These are phyloP conservation scores for Chaetomium fimeti DNA, from an alignment of 495 filamentous ascomycete genomes.

Conservation along the genomic window DNA sequence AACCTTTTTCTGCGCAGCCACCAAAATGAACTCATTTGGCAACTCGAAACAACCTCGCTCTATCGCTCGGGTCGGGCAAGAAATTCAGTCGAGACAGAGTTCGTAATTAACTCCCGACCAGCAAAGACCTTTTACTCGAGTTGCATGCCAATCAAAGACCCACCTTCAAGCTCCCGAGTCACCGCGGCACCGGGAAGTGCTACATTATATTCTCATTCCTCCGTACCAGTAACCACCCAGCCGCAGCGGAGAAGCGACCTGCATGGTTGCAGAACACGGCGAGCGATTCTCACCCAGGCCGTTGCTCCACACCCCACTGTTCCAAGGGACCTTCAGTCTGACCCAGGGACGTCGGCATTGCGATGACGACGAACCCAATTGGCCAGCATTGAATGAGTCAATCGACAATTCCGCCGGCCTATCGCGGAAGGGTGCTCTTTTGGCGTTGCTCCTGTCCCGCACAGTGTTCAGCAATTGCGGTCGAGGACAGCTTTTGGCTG, in stretches of 20 bases:
- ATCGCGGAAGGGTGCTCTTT: conserved; percentile 13
- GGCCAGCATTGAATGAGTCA: conserved; percentile 24
- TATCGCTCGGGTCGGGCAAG: too few relatives aligned
- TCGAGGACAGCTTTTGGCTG: neutral
- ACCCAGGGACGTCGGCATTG: conserved; percentile 6
- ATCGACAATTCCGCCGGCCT: conserved; percentile 6
- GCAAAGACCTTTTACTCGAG: too few relatives aligned
- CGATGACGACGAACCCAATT: conserved; percentile 1
- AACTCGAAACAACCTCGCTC: too few relatives aligned
- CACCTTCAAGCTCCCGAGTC: too few relatives aligned
- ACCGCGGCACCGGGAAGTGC: neutral
- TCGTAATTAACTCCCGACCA: too few relatives aligned
- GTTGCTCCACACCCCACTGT: conserved; percentile 11
- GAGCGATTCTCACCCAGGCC: conserved; percentile 25
- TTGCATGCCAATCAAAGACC: too few relatives aligned
- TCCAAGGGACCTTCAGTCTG: conserved; percentile 8
- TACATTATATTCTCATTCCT: conserved; percentile 26
- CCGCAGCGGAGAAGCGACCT: conserved; percentile 15
- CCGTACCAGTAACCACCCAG: conserved; percentile 26
- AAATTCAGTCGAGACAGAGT: too few relatives aligned
- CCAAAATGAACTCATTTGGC: too few relatives aligned
- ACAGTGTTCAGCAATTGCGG: conserved; percentile 19
- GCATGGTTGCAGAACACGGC: conserved; percentile 39
- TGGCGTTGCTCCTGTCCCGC: neutral
- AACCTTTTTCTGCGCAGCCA: conserved; percentile 14